Evolutionary conservation across 2,329 filamentous ascomycete genomes (phyloP).

Genomic region (Metarhizium humberi): DNA sequence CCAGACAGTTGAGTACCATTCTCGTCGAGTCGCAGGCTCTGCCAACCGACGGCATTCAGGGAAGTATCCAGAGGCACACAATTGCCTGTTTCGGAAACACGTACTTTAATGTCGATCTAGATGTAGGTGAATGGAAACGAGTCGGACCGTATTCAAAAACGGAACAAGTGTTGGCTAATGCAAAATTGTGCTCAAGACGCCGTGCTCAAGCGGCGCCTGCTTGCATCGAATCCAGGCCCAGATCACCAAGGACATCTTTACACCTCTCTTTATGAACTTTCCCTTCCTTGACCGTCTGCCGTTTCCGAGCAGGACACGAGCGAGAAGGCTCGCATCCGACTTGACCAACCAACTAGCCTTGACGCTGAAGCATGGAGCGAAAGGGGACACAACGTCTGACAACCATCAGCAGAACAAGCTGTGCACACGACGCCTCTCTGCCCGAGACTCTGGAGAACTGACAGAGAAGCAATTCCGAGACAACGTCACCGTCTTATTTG

Average conservation of each 20-base stretch:
- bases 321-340: constrained; percentile 14
- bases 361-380: constrained; percentile 9
- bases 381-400: background rate
- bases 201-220: constrained; percentile 11
- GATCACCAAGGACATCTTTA: constrained; percentile 24
- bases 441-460: constrained; percentile 13
- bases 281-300: constrained; percentile 19
- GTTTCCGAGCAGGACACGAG: constrained; percentile 17
- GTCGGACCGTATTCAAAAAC: too few relatives aligned
- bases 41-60: constrained; percentile 15
- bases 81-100: constrained; percentile 22
- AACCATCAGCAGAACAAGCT: constrained; percentile 4
- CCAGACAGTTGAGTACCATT: constrained; percentile 15
- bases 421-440: constrained; percentile 13
- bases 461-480: constrained; percentile 28
- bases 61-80: constrained; percentile 24
- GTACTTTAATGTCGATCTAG: constrained; percentile 17
- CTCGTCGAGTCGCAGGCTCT: constrained; percentile 19
- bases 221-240: constrained; percentile 15
- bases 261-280: constrained; percentile 24
- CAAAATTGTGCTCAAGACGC: constrained; percentile 10
- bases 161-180: background rate
- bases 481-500: constrained; percentile 29
- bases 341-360: constrained; percentile 16
- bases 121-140: constrained; percentile 8